A percentile compares a stretch with the other conserved stretches of the same genome.
Evolutionary conservation across 202 grass and related monocot species (phyloP).

Genomic region (Carex sylvatica): DNA sequence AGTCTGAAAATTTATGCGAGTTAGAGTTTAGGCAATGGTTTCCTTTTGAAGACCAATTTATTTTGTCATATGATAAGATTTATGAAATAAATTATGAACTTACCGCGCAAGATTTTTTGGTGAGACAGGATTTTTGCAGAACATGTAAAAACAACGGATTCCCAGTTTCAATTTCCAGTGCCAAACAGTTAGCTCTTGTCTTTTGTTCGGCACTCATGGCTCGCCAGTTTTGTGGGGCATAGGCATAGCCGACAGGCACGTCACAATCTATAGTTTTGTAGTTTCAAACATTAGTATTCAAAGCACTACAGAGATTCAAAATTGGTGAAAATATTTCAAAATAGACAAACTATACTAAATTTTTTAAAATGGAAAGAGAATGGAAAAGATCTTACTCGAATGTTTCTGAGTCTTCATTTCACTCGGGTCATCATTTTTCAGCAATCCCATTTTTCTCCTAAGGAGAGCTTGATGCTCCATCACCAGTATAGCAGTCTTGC

Average conservation of each 20-base stretch:
- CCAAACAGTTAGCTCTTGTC: background rate
- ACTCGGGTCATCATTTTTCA: background rate
- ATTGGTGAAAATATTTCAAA: background rate
- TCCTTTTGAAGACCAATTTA: slow-evolving; percentile 1
- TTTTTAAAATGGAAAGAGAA: background rate
- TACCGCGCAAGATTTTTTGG: background rate
- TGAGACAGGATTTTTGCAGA: background rate
- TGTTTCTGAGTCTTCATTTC: background rate
- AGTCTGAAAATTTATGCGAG: background rate
- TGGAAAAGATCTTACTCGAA: background rate
- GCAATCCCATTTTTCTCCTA: background rate
- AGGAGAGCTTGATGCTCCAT: background rate
- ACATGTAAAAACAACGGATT: background rate
- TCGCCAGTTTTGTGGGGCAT: background rate
- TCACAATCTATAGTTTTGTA: background rate
- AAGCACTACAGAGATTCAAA: background rate
- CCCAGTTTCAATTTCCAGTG: background rate
- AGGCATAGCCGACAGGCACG: background rate
- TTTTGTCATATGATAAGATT: background rate
- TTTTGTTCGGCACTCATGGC: slow-evolving; percentile 9
- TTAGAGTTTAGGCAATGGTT: background rate
- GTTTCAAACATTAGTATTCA: background rate
- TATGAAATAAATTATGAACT: background rate
- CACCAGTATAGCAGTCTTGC: background rate
- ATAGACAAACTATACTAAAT: background rate